phyloP scores from a whole-genome alignment of 2,329 filamentous ascomycete genomes.

The Blastomyces gilchristii region DNA sequence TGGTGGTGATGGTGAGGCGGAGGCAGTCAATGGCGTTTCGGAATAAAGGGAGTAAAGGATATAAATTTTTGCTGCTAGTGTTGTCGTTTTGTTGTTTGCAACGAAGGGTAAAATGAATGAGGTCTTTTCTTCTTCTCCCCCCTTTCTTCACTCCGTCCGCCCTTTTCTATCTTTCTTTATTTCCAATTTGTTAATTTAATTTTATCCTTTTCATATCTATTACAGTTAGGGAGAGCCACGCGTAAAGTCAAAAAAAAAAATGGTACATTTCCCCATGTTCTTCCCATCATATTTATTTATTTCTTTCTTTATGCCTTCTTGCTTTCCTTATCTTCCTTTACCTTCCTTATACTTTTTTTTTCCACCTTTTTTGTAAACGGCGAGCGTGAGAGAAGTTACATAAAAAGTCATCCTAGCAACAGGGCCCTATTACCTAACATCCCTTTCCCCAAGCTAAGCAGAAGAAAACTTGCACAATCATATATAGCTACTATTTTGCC shows the following conservation, averaged over 20 bases:
- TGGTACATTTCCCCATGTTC: neutral
- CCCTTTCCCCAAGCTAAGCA: too few relatives aligned
- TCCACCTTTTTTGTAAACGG: too few relatives aligned
- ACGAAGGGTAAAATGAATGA: neutral
- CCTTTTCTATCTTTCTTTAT: neutral
- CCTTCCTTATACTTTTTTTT: neutral
- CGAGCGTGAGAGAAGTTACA: too few relatives aligned
- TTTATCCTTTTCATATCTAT: neutral
- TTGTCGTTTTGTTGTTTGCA: neutral
- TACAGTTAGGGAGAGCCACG: neutral
- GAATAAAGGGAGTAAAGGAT: neutral
- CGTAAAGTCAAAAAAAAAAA: neutral
- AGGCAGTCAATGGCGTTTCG: slow-evolving; percentile 18
- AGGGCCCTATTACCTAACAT: too few relatives aligned
- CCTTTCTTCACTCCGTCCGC: neutral
- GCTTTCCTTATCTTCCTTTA: neutral
- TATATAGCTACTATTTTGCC: too few relatives aligned
- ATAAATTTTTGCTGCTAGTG: neutral
- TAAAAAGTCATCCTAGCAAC: too few relatives aligned
- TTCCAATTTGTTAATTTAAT: neutral
- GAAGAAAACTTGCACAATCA: too few relatives aligned
- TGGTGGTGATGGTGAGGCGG: slow-evolving; percentile 24
- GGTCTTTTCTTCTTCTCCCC: neutral
- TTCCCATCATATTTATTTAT: neutral
- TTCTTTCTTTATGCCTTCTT: neutral